These are phyloP conservation scores for Vicia faba DNA, from an alignment of 306 rosid genomes.

Conservation along the genomic window DNA sequence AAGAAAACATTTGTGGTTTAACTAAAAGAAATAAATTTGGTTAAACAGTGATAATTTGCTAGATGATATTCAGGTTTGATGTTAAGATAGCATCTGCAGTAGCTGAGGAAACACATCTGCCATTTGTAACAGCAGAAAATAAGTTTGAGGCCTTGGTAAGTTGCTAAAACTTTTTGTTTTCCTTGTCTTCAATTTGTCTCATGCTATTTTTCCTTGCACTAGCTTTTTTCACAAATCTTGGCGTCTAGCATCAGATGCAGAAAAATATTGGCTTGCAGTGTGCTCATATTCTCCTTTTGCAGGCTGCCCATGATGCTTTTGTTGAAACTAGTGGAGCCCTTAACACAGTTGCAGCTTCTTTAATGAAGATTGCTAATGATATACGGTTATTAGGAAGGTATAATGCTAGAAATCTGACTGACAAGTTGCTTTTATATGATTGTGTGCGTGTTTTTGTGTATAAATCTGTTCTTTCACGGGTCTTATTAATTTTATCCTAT, in stretches of 20 bases:
- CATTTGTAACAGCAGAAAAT: slow-evolving; percentile 93
- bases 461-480: slow-evolving; percentile 14
- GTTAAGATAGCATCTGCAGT: slow-evolving; percentile 94
- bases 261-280: slow-evolving; percentile 27
- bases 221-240: slow-evolving; percentile 25
- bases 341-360: slow-evolving; percentile 81
- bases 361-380: slow-evolving; percentile 96
- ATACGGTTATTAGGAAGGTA: slow-evolving; percentile 94
- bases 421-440: neutral
- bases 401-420: slow-evolving; percentile 29
- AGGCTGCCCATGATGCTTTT: slow-evolving; percentile 99
- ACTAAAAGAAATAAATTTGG: slow-evolving; percentile 10
- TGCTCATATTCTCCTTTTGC: slow-evolving; percentile 40
- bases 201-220: slow-evolving; percentile 24
- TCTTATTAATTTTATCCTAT: slow-evolving; percentile 36
- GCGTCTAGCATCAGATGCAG: slow-evolving; percentile 12
- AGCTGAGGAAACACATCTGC: slow-evolving; percentile 84
- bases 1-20: slow-evolving; percentile 13
- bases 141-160: slow-evolving; percentile 99
- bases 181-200: slow-evolving; percentile 16
- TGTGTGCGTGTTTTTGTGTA: neutral
- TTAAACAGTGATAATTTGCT: slow-evolving; percentile 30
- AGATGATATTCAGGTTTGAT: slow-evolving; percentile 68
- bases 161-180: slow-evolving; percentile 32
- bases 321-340: slow-evolving; percentile 93